Conservation (phyloP, 2,329 filamentous ascomycete species). For the Clonostachys rhizophaga region DNA sequence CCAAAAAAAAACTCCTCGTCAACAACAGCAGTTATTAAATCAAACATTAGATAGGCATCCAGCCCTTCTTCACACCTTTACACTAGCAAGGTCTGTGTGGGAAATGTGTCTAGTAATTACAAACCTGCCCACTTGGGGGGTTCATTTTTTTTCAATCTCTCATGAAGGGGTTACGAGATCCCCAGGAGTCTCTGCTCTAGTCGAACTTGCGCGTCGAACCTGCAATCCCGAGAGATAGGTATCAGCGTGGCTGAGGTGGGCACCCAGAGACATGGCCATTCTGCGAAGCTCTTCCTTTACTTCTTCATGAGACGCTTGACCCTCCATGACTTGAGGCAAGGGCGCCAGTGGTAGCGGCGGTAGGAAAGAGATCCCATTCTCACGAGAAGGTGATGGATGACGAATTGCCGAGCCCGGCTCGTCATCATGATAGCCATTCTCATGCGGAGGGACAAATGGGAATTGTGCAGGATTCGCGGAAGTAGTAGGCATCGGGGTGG, state of each 20-base stretch:
- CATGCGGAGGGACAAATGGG: neutral
- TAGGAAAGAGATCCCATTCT: neutral
- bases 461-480: slow-evolving; percentile 1
- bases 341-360: slow-evolving; percentile 39
- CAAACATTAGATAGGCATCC: too few species aligned
- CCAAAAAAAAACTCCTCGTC: too few species aligned
- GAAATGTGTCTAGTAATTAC: too few species aligned
- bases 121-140: too few species aligned
- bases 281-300: slow-evolving; percentile 45
- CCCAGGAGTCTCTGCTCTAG: slow-evolving; percentile 15
- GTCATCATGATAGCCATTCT: neutral
- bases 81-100: too few species aligned
- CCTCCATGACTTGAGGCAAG: slow-evolving; percentile 47
- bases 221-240: slow-evolving; percentile 35
- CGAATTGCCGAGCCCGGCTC: neutral
- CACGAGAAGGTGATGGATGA: neutral
- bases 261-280: slow-evolving; percentile 41
- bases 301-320: slow-evolving; percentile 43
- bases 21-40: too few species aligned
- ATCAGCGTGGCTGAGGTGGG: slow-evolving; percentile 41
- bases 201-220: slow-evolving; percentile 23
- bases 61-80: too few species aligned
- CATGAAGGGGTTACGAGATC: slow-evolving; percentile 4
- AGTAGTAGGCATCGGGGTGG: neutral
- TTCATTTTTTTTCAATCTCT: too few species aligned